Evolutionary conservation across 148 eudicot genomes (phyloP), one percentile per base, ranked within the genome.

Genomic region (Fagopyrum tataricum): DNA sequence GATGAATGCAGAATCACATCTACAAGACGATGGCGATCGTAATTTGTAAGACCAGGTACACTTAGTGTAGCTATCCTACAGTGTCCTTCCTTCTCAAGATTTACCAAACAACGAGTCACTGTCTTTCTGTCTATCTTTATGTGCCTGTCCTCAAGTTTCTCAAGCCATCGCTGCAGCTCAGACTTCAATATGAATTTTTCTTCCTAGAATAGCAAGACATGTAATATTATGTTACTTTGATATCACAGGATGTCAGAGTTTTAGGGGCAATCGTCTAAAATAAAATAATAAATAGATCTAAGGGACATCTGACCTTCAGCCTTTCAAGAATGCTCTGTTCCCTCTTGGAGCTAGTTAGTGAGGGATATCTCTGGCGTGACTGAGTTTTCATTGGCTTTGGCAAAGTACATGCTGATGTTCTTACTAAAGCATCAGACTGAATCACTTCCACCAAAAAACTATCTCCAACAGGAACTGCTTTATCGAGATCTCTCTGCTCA

Each of bases 101-200:
- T 95, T 75, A 82, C 81, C 80, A 95, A 75, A 76, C 84, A 72
- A 56, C 97, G 97, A 37, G 55, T 71, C 56, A 95, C 75, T 26
- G 99, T 95, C 87, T 77, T 95, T 74, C 97, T 84, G 79, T 90
- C 96, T 87, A 90, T 90, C 80, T 61, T 74, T 59, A 88, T 84
- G 64, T 72, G 67, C 77, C 82, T 87, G 79, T 82, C 94, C 84
- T 89, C 98, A 76, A 86, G 81, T 73, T 83, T 85, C 79, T 88
- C 96, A 78, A 95, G 89, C 86, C 87, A 89, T 73, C 89, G 84
- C 44, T 82, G 90, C 44, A 95, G 83, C 83, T 92, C 99, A 48
- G 89, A 78, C 85, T 82, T 92, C 59, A 95, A 74, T 24, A 95
- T 80, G 79, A 92, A 81, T 84, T 86, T 90, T 76, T 90, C 96